Base-by-base conservation (phyloP, 2,329 filamentous ascomycete genomes). In the Penicillium sp. region DNA sequence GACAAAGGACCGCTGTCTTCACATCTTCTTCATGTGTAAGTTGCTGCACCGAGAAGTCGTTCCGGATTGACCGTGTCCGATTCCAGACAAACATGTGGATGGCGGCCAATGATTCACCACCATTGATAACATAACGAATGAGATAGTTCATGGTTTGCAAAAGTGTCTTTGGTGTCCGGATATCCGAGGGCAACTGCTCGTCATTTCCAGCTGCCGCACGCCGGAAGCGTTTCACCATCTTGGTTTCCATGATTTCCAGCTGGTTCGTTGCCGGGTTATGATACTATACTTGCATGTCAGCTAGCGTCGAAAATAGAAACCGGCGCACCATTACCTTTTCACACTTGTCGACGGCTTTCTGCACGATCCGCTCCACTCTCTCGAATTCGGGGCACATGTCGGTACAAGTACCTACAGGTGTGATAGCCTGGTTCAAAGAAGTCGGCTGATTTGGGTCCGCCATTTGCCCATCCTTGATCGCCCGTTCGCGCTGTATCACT, bases 61-160 rank as follows among this genome's bases (percentile, higher is more conserved):
- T 87, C 38, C 85, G 80, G 55, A 88, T 81, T 5, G 83, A 84
- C 44, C 85, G 78, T 33, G 84, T 86, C 17, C 85, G 79, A 66
- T 87, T 84, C 85, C 85, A 88, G 26, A 87, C 78, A 67, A 86
- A 88, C 57, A 81, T 80, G 63, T 87, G 82, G 12, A 85, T 78
- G n/a, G 77, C 68, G 1, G 74, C 78, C 48, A 84, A 73, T 31
- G 75, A 71, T 17, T 81, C 76, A 22, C 73, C 69, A 28, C 82
- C 78, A 38, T 75, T 76, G 53, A 87, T 71, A 9, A 87, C 71
- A 61, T 78, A 67, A 40, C 79, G 73, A n/a, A 80, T 72, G 52
- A 73, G 71, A 61, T 81, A 80, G 51, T 81, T 77, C 57, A 78
- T 72, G 7, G 77, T 77, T 57, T 76, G 74, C 40, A 77, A 69